phyloP scores from a whole-genome alignment of 2,329 filamentous ascomycete genomes.

The Ambrosiella beaveri region DNA sequence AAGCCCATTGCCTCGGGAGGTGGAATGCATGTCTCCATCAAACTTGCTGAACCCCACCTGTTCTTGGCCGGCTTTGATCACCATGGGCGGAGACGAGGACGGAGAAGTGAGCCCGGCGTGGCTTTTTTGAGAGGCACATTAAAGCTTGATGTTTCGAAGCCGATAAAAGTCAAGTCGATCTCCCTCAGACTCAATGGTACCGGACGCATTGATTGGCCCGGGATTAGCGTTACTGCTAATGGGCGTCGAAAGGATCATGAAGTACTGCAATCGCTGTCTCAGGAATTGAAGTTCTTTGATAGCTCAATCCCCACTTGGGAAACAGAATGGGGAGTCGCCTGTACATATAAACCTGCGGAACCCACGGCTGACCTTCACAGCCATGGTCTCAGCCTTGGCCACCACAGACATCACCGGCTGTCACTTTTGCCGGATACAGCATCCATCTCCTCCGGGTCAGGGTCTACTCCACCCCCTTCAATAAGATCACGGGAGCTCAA shows the following conservation, averaged over 20 bases:
- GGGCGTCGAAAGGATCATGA: constrained; percentile 70
- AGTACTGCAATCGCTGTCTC: constrained; percentile 52
- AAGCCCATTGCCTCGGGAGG: constrained; percentile 67
- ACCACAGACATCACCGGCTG: not conserved
- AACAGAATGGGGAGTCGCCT: constrained; percentile 45
- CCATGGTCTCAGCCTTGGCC: not conserved
- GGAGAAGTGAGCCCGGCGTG: constrained; percentile 44
- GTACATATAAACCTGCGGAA: constrained; percentile 27
- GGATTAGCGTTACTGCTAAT: constrained; percentile 81
- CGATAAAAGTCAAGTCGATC: constrained; percentile 81
- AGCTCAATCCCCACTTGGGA: constrained; percentile 46
- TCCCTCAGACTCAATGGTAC: constrained; percentile 73
- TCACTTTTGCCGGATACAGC: constrained; percentile 2
- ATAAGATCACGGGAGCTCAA: not conserved
- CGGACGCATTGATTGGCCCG: constrained; percentile 87
- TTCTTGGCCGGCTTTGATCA: constrained; percentile 68
- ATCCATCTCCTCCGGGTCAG: not conserved
- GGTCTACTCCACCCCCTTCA: not conserved
- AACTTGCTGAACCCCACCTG: constrained; percentile 62
- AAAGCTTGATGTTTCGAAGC: constrained; percentile 68
- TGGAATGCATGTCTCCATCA: constrained; percentile 55
- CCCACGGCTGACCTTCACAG: not conserved
- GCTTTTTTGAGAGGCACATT: constrained; percentile 75
- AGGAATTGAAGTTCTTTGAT: constrained; percentile 87
- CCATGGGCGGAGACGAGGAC: constrained; percentile 33